phyloP scores from a whole-genome alignment of 116 monocot species.

The Cymodocea nodosa region DNA sequence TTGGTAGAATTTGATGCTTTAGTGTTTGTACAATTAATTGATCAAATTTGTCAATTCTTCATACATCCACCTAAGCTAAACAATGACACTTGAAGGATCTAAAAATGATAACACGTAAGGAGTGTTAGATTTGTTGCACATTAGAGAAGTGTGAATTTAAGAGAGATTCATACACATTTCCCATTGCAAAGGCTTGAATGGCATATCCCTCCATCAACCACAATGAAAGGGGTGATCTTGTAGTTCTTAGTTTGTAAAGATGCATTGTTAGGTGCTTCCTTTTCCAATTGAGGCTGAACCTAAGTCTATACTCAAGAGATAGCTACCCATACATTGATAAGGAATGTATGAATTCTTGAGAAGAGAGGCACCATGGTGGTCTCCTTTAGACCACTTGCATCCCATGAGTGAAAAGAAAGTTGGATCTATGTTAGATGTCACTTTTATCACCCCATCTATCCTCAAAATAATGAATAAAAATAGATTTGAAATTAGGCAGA shows the following conservation, averaged over 20 bases:
- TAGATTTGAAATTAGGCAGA: too few species aligned
- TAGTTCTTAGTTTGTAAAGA: conserved; percentile 16
- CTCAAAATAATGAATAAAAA: too few species aligned
- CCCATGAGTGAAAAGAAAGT: conserved; percentile 19
- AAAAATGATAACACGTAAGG: too few species aligned
- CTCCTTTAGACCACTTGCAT: conserved; percentile 8
- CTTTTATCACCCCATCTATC: too few species aligned
- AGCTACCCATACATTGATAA: conserved; percentile 8
- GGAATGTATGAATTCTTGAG: conserved; percentile 12
- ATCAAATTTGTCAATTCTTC: too few species aligned
- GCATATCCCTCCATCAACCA: conserved; percentile 9
- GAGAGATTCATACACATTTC: too few species aligned
- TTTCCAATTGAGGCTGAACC: conserved; percentile 9
- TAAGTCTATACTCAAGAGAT: conserved; percentile 8
- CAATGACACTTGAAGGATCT: too few species aligned
- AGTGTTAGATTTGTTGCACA: too few species aligned
- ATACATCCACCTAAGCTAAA: too few species aligned
- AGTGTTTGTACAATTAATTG: too few species aligned
- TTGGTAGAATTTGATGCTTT: too few species aligned
- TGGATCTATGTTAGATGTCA: conserved; percentile 15
- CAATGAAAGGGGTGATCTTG: conserved; percentile 6
- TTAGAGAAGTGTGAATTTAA: too few species aligned
- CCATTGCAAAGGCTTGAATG: neutral
- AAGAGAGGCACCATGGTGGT: conserved; percentile 7
- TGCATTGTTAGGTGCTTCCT: conserved; percentile 17